Conservation (phyloP, 1,139 yeast genomes). For the Hyphopichia burtonii region DNA sequence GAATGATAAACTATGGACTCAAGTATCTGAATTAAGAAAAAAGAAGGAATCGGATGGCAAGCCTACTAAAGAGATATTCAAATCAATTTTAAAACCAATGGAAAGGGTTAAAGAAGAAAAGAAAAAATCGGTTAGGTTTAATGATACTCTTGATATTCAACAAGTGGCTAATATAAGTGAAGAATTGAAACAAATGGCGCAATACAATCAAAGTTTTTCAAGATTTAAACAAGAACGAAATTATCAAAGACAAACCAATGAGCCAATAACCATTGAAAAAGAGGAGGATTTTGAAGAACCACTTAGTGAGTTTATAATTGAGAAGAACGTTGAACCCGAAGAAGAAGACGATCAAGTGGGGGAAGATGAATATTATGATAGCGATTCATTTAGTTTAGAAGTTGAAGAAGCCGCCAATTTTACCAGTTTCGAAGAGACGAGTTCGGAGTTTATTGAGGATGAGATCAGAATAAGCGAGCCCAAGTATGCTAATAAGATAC, state of each 20-base stretch:
- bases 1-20: conserved; percentile 30
- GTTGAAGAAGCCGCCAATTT: conserved; percentile 4
- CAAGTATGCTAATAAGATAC: background rate
- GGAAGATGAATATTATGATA: conserved; percentile 3
- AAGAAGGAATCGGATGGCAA: conserved; percentile 4
- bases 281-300: conserved; percentile 5
- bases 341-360: conserved; percentile 1
- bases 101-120: conserved; percentile 3
- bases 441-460: background rate
- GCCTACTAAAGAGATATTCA: background rate
- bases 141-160: conserved; percentile 51
- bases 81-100: background rate
- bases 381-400: conserved; percentile 5
- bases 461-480: background rate
- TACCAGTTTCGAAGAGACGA: conserved; percentile 4
- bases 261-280: too few species aligned
- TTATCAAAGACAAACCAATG: background rate
- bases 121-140: conserved; percentile 55
- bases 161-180: conserved; percentile 60
- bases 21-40: conserved; percentile 24
- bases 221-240: conserved; percentile 24
- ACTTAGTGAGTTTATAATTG: conserved; percentile 10
- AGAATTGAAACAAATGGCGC: conserved; percentile 34
- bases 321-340: conserved; percentile 4
- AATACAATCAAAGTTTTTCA: conserved; percentile 16